phyloP scores from a whole-genome alignment of 2,329 filamentous ascomycete genomes.

The Alternaria sp. region DNA sequence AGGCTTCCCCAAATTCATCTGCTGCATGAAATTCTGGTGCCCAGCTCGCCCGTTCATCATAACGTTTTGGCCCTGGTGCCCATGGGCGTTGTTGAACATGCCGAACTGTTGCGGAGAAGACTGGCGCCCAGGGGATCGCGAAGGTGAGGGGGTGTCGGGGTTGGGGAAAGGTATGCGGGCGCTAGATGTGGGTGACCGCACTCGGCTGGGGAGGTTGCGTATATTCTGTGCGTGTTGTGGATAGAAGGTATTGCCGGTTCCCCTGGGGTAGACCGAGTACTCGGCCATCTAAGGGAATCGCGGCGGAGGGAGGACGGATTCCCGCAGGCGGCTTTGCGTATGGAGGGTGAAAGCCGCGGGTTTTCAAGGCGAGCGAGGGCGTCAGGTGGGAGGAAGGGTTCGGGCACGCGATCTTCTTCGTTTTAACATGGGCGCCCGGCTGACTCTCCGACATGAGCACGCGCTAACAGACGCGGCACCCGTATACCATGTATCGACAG shows the following conservation, averaged over 20 bases:
- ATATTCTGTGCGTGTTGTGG: slow-evolving; percentile 61
- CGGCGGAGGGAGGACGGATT: slow-evolving; percentile 30
- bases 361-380: slow-evolving; percentile 29
- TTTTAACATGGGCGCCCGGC: slow-evolving; percentile 58
- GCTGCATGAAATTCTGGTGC: slow-evolving; percentile 64
- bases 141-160: slow-evolving; percentile 65
- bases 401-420: slow-evolving; percentile 58
- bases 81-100: slow-evolving; percentile 75
- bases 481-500: slow-evolving; percentile 38
- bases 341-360: slow-evolving; percentile 36
- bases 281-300: slow-evolving; percentile 70
- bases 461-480: slow-evolving; percentile 39
- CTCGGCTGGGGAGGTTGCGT: slow-evolving; percentile 57
- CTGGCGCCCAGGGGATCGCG: slow-evolving; percentile 64
- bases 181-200: slow-evolving; percentile 57
- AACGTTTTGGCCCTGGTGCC: slow-evolving; percentile 75
- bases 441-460: slow-evolving; percentile 45
- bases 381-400: slow-evolving; percentile 56
- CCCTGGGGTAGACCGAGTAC: slow-evolving; percentile 69
- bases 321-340: slow-evolving; percentile 45
- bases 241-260: slow-evolving; percentile 69
- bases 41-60: slow-evolving; percentile 77
- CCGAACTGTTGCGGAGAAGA: slow-evolving; percentile 60
- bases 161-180: slow-evolving; percentile 55
- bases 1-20: slow-evolving; percentile 73